A percentile compares a stretch with the other conserved stretches of the same genome.
Evolutionary conservation across 371 early-diverging fungal genomes (phyloP).

Genomic region (Thermomucor indicae-seudaticae): DNA sequence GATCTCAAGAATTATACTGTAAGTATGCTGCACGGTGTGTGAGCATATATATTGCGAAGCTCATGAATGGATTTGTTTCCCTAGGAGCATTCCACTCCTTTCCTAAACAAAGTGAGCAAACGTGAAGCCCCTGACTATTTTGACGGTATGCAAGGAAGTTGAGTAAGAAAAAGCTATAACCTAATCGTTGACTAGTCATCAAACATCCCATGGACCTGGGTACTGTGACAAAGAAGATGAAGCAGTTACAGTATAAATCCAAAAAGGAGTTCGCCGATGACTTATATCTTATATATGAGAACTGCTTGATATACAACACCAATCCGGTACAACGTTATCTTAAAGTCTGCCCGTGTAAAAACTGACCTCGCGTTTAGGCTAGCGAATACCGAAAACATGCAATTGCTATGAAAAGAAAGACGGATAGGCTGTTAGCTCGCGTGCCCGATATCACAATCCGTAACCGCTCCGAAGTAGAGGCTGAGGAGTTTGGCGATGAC

Average conservation of each 20-base stretch:
- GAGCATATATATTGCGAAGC: neutral
- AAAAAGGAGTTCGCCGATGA: slow-evolving; percentile 81
- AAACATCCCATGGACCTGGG: slow-evolving; percentile 93
- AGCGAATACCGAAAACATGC: slow-evolving; percentile 85
- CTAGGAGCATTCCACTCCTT: slow-evolving; percentile 83
- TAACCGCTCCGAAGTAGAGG: slow-evolving; percentile 54
- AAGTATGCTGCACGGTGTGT: slow-evolving; percentile 1
- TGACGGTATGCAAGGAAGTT: slow-evolving; percentile 45
- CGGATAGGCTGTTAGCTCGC: slow-evolving; percentile 65
- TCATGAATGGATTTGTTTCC: neutral
- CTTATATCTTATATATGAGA: slow-evolving; percentile 77
- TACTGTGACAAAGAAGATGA: slow-evolving; percentile 83
- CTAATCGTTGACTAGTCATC: slow-evolving; percentile 51
- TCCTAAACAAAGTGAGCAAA: slow-evolving; percentile 87
- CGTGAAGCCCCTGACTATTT: slow-evolving; percentile 96
- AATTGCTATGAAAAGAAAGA: slow-evolving; percentile 74
- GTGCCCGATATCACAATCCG: slow-evolving; percentile 80
- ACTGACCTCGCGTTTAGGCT: slow-evolving; percentile 14
- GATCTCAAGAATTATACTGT: slow-evolving; percentile 79
- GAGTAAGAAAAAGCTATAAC: neutral
- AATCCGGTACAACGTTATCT: slow-evolving; percentile 42
- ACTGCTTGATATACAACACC: slow-evolving; percentile 82
- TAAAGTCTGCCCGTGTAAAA: neutral
- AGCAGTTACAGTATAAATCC: slow-evolving; percentile 62
- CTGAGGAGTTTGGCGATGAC: slow-evolving; percentile 48